Base-by-base conservation (phyloP, 331 rosid species). In the Telfairia occidentalis region DNA sequence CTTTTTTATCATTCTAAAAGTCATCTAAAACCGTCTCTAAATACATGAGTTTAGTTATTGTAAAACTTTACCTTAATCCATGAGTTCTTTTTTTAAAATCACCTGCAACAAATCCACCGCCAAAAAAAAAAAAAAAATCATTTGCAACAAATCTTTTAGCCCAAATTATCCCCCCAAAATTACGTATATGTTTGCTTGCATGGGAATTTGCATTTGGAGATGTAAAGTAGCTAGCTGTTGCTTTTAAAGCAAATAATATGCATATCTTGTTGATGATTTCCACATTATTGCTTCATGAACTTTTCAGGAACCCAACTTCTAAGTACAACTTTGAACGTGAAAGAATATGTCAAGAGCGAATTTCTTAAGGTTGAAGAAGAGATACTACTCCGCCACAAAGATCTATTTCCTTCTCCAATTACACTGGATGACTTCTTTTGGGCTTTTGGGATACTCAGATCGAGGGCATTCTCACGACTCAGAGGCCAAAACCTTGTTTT, bases 371-470 rank as follows among this genome's bases (percentile, higher is more conserved):
- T 91, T 77, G 92, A 94, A 82, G 85, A 86, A 84, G 96, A 91
- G 81, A 86, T 88, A 72, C 81, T 94, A 72, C 87, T 89, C 57
- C 92, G 92, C 26, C 85, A 90, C 81, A 83, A 88, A 82, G 73
- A 80, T 78, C 87, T 94, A 75, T 94, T 94, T 77, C 96, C 98
- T 50, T 81, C 83, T 78, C 84, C 91, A 21, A 83, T 94, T 66
- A 91, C 98, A 59, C 71, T 91, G 79, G 93, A 94, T 32, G 98
- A 94, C 79, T 94, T 91, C 93, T 88, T 87, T 46, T 94, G 98
- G 98, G 98, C 96, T 29, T 94, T 94, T 73, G 98, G 97, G 32
- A 89, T 94, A 49, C 96, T 94, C 69, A 87, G 98, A 86, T 94
- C 98, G 54, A 89, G 97, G 81, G 96, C 97, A 78, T 94, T 94